Percentiles rank a stretch among this genome's conserved stretches.
phyloP scores from a whole-genome alignment of 495 filamentous ascomycete species.

The Penicillium nucicola region DNA sequence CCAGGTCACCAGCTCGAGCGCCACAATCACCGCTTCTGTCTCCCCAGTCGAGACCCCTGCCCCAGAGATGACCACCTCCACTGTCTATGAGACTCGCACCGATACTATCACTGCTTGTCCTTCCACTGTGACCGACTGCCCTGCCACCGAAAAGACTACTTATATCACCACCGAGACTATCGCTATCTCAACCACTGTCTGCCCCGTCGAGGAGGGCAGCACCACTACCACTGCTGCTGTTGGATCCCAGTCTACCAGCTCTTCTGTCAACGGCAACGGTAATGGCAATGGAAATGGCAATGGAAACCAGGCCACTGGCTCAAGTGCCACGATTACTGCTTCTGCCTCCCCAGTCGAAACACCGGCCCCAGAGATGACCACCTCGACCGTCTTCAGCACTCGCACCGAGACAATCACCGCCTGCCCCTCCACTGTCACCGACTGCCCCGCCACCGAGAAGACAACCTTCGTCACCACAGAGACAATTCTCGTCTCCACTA shows the following conservation, averaged over 20 bases:
- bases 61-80: constrained; percentile 23
- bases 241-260: too few species aligned
- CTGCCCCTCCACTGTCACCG: constrained; percentile 23
- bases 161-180: constrained; percentile 20
- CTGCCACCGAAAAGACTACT: constrained; percentile 7
- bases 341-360: too few species aligned
- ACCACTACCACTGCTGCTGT: too few species aligned
- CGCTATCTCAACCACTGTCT: background rate
- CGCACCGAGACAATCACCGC: constrained; percentile 31
- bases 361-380: constrained; percentile 13
- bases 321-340: too few species aligned
- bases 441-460: constrained; percentile 21
- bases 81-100: constrained; percentile 28
- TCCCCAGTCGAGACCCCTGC: background rate
- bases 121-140: constrained; percentile 21
- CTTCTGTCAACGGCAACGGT: too few species aligned
- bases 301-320: too few species aligned
- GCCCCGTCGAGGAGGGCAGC: background rate
- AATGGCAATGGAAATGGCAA: background rate
- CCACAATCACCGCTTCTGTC: background rate
- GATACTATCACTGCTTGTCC: constrained; percentile 32
- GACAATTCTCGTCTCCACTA: constrained; percentile 24
- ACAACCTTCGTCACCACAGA: constrained; percentile 20
- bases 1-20: too few species aligned
- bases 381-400: constrained; percentile 36